Conservation (phyloP, 352 stramenopile species). For the Achlya hypogyna region DNA sequence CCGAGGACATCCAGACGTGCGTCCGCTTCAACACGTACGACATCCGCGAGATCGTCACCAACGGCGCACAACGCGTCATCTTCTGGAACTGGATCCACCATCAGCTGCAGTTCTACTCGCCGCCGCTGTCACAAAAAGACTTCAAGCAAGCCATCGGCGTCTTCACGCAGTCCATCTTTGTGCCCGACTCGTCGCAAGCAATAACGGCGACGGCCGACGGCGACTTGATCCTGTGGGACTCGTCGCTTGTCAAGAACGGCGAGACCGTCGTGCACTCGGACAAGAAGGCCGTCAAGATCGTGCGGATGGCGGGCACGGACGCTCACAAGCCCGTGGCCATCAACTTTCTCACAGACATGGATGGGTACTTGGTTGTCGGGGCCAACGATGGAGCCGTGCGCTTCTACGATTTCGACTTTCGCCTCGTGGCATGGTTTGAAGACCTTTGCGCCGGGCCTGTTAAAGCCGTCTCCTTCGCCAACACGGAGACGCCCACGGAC, state of each 20-base stretch:
- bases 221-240: conserved; percentile 84
- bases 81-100: conserved; percentile 86
- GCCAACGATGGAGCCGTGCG: conserved; percentile 84
- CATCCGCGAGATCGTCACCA: conserved; percentile 84
- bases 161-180: conserved; percentile 83
- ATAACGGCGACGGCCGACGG: conserved; percentile 81
- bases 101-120: conserved; percentile 73
- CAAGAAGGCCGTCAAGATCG: conserved; percentile 76
- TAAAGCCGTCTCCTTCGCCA: conserved; percentile 82
- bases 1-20: conserved; percentile 58
- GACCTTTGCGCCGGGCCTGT: conserved; percentile 86
- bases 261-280: conserved; percentile 31
- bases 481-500: conserved; percentile 17
- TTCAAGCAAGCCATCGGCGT: conserved; percentile 71
- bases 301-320: conserved; percentile 42
- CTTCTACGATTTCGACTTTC: conserved; percentile 91
- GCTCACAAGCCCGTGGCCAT: conserved; percentile 27
- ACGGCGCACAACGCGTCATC: conserved; percentile 69
- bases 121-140: conserved; percentile 71
- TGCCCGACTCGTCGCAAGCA: conserved; percentile 74
- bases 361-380: conserved; percentile 85
- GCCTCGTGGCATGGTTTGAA: conserved; percentile 90
- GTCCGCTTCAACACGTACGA: conserved; percentile 89
- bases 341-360: conserved; percentile 62
- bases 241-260: conserved; percentile 29